Evolutionary conservation across 2,329 filamentous ascomycete species (phyloP), one percentile per base, ranked within the genome.

Genomic region (Coniella lustricola): DNA sequence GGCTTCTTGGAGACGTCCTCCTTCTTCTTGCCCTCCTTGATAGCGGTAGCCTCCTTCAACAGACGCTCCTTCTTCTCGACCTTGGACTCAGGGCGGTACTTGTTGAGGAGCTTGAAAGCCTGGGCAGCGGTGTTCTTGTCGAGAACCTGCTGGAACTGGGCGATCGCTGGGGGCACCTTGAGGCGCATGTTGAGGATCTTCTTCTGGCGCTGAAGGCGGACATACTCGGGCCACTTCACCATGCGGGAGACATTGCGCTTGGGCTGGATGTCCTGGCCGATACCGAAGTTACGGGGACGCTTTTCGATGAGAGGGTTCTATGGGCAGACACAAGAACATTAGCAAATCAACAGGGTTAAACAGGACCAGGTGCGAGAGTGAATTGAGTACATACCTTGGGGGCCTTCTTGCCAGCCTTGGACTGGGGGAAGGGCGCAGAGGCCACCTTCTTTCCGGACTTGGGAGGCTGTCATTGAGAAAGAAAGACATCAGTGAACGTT

Each of bases 391-490:
- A 70, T 71, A 97, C 93, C 90, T 97, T 98, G 65, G 89, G 82
- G 62, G 81, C 79, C 87, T 97, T 98, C 87, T 96, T 96, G 66
- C 77, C 77, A 77, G 90, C 88, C 84, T 94, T 95, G 68, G 84
- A 82, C 79, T 90, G 84, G 69, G 90, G 87, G 84, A 95, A 95
- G 72, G 93, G 93, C 77, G 93, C 90, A 71, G 93, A 79, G 66
- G 93, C 93, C 76, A 88, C 85, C 82, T 96, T 97, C 87, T 96
- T 97, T 81, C 90, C 90, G 68, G 79, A 71, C 80, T 97, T 98
- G 71, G 91, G 87, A 86, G 93, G 89, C 93, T 97, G 79, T 97
- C 90, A 97, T 97, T 93, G 91, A 97, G 91, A 89, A 94, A 90
- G 93, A 87, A 95, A 89, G 84, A 88, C 77, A 89, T 95, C 87